Conservation (phyloP, 441 rosid species). For the Pelargonium cotyledonis region DNA sequence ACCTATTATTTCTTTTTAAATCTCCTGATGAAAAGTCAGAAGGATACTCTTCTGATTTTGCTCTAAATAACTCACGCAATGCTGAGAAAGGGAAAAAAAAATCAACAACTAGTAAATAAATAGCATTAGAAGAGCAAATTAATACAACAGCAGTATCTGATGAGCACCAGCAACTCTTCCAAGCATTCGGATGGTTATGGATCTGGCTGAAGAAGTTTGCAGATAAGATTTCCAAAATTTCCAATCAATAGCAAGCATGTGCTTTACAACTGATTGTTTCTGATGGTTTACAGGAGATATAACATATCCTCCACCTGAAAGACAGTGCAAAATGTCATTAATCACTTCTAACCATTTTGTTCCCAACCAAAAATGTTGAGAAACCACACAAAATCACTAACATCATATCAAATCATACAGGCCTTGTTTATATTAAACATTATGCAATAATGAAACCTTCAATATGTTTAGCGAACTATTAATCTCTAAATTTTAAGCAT, state of each 20-base stretch:
- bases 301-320: slow-evolving; percentile 92
- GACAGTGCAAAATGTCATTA: slow-evolving; percentile 22
- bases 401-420: background rate
- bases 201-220: slow-evolving; percentile 58
- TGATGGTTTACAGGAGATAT: slow-evolving; percentile 68
- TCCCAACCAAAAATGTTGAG: background rate
- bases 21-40: slow-evolving; percentile 70
- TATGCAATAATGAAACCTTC: slow-evolving; percentile 12
- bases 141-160: slow-evolving; percentile 16
- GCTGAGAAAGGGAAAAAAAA: slow-evolving; percentile 43
- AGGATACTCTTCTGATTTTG: slow-evolving; percentile 55
- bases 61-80: slow-evolving; percentile 67
- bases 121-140: slow-evolving; percentile 7
- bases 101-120: background rate
- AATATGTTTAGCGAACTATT: slow-evolving; percentile 10
- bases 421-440: background rate
- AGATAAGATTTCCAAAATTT: slow-evolving; percentile 81
- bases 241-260: slow-evolving; percentile 99
- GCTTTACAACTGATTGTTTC: slow-evolving; percentile 74
- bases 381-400: background rate
- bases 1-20: slow-evolving; percentile 38
- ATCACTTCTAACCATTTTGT: background rate
- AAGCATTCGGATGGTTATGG: slow-evolving; percentile 81
- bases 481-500: slow-evolving; percentile 45
- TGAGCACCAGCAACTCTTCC: slow-evolving; percentile 80